These are phyloP conservation scores for Verticillium alfalfae DNA, from an alignment of 2,329 filamentous ascomycete genomes.

Conservation along the genomic window DNA sequence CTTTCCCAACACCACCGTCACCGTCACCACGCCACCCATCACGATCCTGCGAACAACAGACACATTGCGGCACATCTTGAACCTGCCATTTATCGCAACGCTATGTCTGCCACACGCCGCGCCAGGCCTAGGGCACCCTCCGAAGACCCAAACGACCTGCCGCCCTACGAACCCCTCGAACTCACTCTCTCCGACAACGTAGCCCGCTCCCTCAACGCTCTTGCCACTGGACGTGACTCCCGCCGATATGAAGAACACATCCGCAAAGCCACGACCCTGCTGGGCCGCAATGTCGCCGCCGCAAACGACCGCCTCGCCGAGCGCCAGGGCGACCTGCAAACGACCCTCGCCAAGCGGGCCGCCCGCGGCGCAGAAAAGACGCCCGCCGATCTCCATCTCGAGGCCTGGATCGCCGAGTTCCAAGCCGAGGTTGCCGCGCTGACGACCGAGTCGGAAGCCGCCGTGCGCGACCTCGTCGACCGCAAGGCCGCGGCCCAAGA, in stretches of 20 bases:
- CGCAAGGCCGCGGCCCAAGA: constrained; percentile 44
- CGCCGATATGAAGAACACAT: constrained; percentile 41
- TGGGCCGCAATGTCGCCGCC: constrained; percentile 39
- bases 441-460: constrained; percentile 38
- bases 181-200: constrained; percentile 35
- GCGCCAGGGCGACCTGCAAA: constrained; percentile 26
- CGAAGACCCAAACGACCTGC: constrained; percentile 26
- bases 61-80: neutral
- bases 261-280: constrained; percentile 32
- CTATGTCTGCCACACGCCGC: neutral
- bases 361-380: constrained; percentile 27
- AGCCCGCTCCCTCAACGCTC: constrained; percentile 32
- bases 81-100: neutral
- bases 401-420: constrained; percentile 31
- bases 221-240: constrained; percentile 34
- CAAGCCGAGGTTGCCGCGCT: constrained; percentile 32
- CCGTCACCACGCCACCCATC: neutral
- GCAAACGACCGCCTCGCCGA: constrained; percentile 41
- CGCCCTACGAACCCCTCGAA: constrained; percentile 43
- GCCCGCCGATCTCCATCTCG: constrained; percentile 28
- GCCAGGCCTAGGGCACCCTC: neutral
- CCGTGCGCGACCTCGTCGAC: constrained; percentile 45
- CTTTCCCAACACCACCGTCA: neutral
- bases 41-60: too few species aligned
- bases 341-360: constrained; percentile 24